phyloP scores from a whole-genome alignment of 2,329 filamentous ascomycete species.

The Arthrobotrys pseudoclavata region DNA sequence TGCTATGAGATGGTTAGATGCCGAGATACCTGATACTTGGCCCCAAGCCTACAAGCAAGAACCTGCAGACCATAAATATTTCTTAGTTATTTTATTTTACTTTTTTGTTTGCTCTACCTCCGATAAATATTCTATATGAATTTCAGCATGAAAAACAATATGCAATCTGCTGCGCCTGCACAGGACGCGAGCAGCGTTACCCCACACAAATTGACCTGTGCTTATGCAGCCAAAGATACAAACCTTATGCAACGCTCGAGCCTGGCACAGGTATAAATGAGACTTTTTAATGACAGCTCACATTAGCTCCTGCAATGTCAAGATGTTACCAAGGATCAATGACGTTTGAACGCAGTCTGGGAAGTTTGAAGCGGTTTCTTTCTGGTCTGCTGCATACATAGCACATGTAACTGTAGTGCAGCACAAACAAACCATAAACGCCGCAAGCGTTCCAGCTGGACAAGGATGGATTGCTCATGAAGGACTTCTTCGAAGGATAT shows the following conservation, averaged over 20 bases:
- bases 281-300: constrained; percentile 9
- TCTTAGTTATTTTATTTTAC: neutral
- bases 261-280: constrained; percentile 15
- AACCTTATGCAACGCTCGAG: constrained; percentile 18
- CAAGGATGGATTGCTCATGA: constrained; percentile 1
- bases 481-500: neutral
- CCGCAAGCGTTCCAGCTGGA: constrained; percentile 16
- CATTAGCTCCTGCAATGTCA: neutral
- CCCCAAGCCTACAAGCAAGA: neutral
- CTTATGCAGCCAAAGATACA: constrained; percentile 9
- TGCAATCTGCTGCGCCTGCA: neutral
- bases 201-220: constrained; percentile 14
- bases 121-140: neutral
- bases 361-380: constrained; percentile 11
- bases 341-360: neutral
- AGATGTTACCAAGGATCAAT: constrained; percentile 17
- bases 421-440: neutral
- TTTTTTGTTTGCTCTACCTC: neutral
- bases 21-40: neutral
- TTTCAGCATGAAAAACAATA: constrained; percentile 21
- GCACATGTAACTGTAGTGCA: neutral
- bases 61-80: neutral
- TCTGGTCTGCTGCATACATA: neutral
- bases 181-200: neutral
- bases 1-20: constrained; percentile 4